A percentile compares a stretch with the other conserved stretches of the same genome.
phyloP scores from a whole-genome alignment of 163 green algal genomes.

The Scenedesmus sp. region DNA sequence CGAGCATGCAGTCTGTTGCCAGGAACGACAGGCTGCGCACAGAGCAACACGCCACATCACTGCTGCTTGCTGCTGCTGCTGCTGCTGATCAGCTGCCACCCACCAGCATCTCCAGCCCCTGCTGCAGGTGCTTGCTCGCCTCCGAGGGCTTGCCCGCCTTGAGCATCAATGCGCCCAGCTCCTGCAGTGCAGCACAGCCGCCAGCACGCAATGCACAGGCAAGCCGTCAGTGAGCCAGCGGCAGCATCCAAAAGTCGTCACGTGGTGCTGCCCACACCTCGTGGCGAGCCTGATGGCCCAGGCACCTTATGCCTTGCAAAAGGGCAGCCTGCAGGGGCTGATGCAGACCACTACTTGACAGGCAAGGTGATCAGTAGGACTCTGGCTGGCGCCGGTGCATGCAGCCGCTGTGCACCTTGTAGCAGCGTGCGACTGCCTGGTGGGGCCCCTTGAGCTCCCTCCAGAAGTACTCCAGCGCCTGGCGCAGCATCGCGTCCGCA shows the following conservation, averaged over 20 bases:
- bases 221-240: too few species aligned
- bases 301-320: too few species aligned
- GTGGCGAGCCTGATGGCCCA: too few species aligned
- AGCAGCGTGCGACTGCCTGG: conserved; percentile 35
- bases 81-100: not conserved
- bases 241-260: too few species aligned
- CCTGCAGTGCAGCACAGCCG: conserved; percentile 18
- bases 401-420: conserved; percentile 6
- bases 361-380: too few species aligned
- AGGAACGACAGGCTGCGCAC: not conserved
- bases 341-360: too few species aligned
- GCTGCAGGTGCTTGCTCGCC: conserved; percentile 44
- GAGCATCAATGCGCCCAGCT: conserved; percentile 43
- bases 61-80: not conserved
- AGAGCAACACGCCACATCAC: not conserved
- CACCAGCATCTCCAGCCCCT: conserved; percentile 41
- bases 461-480: conserved; percentile 47
- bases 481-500: conserved; percentile 48
- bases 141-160: conserved; percentile 49
- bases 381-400: too few species aligned
- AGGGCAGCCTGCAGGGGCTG: too few species aligned
- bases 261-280: too few species aligned
- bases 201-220: not conserved
- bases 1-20: too few species aligned
- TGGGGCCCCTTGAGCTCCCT: conserved; percentile 47